A percentile compares a stretch with the other conserved stretches of the same genome.
These are phyloP conservation scores for Blepharisma stoltei DNA, from an alignment of 73 alveolate species.

Conservation along the genomic window DNA sequence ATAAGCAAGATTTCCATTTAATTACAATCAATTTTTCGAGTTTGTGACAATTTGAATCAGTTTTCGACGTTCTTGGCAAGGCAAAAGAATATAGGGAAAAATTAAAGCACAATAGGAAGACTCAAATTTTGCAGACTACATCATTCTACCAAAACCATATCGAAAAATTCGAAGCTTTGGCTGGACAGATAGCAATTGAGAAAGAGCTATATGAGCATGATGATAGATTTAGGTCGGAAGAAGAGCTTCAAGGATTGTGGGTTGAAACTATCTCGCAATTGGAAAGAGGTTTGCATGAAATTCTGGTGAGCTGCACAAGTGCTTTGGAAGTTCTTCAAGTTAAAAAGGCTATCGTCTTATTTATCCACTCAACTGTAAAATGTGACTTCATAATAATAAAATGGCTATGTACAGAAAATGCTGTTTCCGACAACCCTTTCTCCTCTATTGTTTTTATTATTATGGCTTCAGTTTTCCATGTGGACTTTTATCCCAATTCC, in stretches of 20 bases:
- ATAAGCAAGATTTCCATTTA: background rate
- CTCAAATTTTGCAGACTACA: conserved; percentile 19
- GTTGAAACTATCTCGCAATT: conserved; percentile 7
- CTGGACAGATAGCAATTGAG: conserved; percentile 11
- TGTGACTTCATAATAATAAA: background rate
- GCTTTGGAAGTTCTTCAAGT: background rate
- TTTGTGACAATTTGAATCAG: background rate
- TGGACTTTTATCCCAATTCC: too few relatives aligned
- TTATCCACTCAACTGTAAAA: conserved; percentile 5
- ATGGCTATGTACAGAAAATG: too few relatives aligned
- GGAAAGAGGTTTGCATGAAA: conserved; percentile 2
- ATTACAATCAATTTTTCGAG: background rate
- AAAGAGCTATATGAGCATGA: conserved; percentile 21
- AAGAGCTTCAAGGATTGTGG: conserved; percentile 26
- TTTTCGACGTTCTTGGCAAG: conserved; percentile 15
- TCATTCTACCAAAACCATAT: background rate
- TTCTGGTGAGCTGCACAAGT: background rate
- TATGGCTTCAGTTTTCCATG: too few relatives aligned
- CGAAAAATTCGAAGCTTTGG: conserved; percentile 2
- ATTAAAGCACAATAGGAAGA: background rate
- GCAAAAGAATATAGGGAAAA: conserved; percentile 23
- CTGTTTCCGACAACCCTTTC: too few relatives aligned
- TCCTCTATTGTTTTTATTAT: too few relatives aligned
- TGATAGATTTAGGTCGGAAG: conserved; percentile 9
- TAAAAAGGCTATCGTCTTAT: background rate